phyloP scores from a whole-genome alignment of 306 rosid genomes.

The Arachis hypogaea region DNA sequence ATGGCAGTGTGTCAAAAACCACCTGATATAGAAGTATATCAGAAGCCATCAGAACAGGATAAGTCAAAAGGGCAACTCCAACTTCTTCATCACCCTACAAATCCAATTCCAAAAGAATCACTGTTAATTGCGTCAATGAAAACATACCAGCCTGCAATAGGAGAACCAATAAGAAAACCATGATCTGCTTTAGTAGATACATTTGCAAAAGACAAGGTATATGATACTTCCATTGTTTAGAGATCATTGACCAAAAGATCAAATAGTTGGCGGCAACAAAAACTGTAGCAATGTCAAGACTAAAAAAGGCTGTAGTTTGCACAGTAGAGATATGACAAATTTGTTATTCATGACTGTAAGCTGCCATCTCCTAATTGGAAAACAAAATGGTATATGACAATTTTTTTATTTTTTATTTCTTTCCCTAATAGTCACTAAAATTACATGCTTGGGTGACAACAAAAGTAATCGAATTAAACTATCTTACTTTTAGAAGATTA shows the following conservation, averaged over 20 bases:
- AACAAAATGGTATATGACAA: background rate
- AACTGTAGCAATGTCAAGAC: constrained; percentile 17
- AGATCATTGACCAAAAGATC: constrained; percentile 10
- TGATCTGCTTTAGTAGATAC: constrained; percentile 17
- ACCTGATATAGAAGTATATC: constrained; percentile 98
- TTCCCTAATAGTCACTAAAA: constrained; percentile 1
- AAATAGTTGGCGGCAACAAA: constrained; percentile 5
- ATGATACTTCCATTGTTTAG: constrained; percentile 15
- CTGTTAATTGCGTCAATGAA: constrained; percentile 33
- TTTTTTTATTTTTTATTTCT: background rate
- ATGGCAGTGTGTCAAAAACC: constrained; percentile 35
- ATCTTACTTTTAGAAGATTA: constrained; percentile 20
- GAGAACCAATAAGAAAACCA: constrained; percentile 21
- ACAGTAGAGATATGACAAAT: background rate
- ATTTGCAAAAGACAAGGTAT: constrained; percentile 29
- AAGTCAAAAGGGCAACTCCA: constrained; percentile 94
- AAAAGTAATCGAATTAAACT: constrained; percentile 23
- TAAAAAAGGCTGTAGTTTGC: background rate
- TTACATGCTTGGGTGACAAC: background rate
- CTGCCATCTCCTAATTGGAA: background rate
- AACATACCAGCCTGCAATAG: constrained; percentile 17
- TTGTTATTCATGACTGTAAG: constrained; percentile 2
- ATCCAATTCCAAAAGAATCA: constrained; percentile 42
- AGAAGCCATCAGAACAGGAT: constrained; percentile 98
- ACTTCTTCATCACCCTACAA: constrained; percentile 95